Percentiles rank a stretch among this genome's conserved stretches.
phyloP scores from a whole-genome alignment of 148 eudicot species.

The Rhododendron molle region DNA sequence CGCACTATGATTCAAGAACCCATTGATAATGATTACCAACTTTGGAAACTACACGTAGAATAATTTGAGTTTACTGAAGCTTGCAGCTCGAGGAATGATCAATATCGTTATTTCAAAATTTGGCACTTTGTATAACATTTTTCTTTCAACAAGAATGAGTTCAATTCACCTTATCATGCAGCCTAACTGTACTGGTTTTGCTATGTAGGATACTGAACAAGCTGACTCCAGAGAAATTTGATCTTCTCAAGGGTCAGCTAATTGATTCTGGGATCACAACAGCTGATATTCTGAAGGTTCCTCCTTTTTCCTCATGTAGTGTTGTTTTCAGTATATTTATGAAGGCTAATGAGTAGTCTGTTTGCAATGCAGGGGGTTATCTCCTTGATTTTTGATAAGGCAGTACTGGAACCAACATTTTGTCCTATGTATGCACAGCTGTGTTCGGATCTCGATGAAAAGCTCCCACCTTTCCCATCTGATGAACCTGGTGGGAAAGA shows the following conservation, averaged over 20 bases:
- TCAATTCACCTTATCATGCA: neutral
- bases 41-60: neutral
- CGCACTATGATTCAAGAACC: neutral
- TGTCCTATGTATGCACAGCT: conserved; percentile 89
- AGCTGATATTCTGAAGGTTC: conserved; percentile 84
- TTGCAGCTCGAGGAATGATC: no score
- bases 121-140: neutral
- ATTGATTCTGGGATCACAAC: conserved; percentile 81
- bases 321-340: no score
- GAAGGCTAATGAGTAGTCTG: neutral
- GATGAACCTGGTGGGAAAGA: conserved; percentile 81
- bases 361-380: conserved; percentile 67
- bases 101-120: neutral
- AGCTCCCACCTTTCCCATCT: conserved; percentile 76
- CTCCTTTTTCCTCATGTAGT: neutral
- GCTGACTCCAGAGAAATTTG: conserved; percentile 93
- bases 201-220: conserved; percentile 77
- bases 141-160: neutral
- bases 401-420: conserved; percentile 94
- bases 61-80: no score
- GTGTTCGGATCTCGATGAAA: conserved; percentile 79
- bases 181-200: neutral
- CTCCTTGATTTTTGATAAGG: conserved; percentile 92
- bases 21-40: neutral
- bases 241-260: conserved; percentile 81